phyloP scores from a whole-genome alignment of 2,329 filamentous ascomycete genomes.

The Paracoccidioides brasiliensis region DNA sequence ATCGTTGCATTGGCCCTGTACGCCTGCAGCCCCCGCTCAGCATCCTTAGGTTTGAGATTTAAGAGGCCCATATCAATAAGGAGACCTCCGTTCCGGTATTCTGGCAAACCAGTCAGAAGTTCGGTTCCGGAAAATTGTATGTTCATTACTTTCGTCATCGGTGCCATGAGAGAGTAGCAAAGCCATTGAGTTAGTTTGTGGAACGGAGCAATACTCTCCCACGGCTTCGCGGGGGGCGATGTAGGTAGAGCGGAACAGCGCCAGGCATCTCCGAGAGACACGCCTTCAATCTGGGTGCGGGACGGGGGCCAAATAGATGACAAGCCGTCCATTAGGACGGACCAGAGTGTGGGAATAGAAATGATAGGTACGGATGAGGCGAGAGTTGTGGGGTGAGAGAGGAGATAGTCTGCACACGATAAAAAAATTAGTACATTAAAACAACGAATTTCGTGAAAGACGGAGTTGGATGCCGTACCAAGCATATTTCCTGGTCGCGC shows the following conservation, averaged over 20 bases:
- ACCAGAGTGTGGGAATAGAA: conserved; percentile 78
- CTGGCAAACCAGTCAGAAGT: conserved; percentile 73
- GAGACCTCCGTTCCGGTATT: conserved; percentile 84
- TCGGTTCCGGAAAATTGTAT: conserved; percentile 72
- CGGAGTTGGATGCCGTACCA: conserved; percentile 39
- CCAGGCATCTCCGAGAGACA: conserved; percentile 88
- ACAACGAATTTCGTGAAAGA: neutral
- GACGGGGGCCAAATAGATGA: conserved; percentile 78
- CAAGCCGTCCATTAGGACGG: conserved; percentile 75
- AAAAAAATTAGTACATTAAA: conserved; percentile 1
- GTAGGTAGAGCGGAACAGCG: conserved; percentile 68
- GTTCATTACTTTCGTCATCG: conserved; percentile 68
- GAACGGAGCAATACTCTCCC: conserved; percentile 78
- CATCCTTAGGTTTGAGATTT: conserved; percentile 57
- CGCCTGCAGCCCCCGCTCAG: conserved; percentile 55
- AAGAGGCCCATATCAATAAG: conserved; percentile 75
- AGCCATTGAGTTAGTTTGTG: conserved; percentile 95
- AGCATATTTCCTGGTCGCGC: conserved; percentile 89
- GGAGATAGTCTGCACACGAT: conserved; percentile 60
- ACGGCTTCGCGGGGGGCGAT: conserved; percentile 50
- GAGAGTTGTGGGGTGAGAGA: conserved; percentile 79
- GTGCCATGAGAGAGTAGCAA: conserved; percentile 84
- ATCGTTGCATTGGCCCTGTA: conserved; percentile 59
- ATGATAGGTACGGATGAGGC: conserved; percentile 81
- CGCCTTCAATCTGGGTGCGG: conserved; percentile 73